Conservation (phyloP, 108 stramenopile species). For the Licmophora abbreviata region DNA sequence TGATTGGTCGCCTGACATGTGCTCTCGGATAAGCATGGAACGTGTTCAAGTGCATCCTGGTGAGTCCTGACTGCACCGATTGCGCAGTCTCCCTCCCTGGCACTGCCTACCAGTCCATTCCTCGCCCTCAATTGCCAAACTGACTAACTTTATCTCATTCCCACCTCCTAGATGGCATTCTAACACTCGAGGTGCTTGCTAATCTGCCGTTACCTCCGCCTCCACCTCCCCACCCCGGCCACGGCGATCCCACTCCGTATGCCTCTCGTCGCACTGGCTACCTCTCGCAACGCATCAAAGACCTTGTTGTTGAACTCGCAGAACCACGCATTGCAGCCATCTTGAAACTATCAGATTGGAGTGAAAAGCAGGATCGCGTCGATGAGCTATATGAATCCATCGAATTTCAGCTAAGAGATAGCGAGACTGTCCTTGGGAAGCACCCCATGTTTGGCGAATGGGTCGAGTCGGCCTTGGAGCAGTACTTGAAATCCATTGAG, state of each 20-base stretch:
- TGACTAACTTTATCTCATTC: no score
- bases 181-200: constrained; percentile 46
- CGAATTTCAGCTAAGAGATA: constrained; percentile 35
- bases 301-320: constrained; percentile 30
- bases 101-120: no score
- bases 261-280: constrained; percentile 27
- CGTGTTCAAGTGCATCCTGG: constrained; percentile 44
- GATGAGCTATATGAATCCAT: constrained; percentile 69
- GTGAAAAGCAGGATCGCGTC: constrained; percentile 59
- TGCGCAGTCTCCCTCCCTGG: not conserved
- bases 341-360: constrained; percentile 25
- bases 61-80: constrained; percentile 7
- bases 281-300: constrained; percentile 20
- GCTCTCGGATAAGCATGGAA: constrained; percentile 55
- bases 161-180: constrained; percentile 44
- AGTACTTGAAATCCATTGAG: constrained; percentile 40
- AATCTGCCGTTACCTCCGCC: constrained; percentile 34
- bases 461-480: constrained; percentile 60
- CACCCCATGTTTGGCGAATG: constrained; percentile 50
- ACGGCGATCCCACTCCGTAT: constrained; percentile 39
- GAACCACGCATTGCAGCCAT: constrained; percentile 29
- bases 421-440: constrained; percentile 40
- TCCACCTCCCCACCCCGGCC: constrained; percentile 31
- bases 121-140: no score
- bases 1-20: constrained; percentile 58